Percentiles rank a stretch among this genome's conserved stretches.
phyloP scores from a whole-genome alignment of 805 yeast species.

The Ogataea degrootiae region DNA sequence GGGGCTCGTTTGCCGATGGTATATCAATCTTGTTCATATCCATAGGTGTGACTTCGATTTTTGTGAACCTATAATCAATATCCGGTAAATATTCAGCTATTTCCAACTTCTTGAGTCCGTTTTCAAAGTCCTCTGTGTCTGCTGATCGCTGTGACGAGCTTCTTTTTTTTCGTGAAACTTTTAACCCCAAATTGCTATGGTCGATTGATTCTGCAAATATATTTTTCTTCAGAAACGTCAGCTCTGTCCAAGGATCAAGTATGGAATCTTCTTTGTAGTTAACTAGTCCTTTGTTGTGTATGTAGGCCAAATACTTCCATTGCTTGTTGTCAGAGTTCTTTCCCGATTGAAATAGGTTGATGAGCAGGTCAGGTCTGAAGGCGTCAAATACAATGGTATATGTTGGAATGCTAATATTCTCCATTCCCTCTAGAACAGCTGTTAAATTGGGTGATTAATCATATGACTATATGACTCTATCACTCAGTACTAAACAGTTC shows the following conservation, averaged over 20 bases:
- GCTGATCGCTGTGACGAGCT: too few relatives aligned
- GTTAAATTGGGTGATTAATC: too few relatives aligned
- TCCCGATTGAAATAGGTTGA: slow-evolving; percentile 14
- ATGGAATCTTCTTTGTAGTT: slow-evolving; percentile 16
- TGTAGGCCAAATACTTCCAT: slow-evolving; percentile 11
- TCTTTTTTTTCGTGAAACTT: too few relatives aligned
- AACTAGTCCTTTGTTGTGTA: slow-evolving; percentile 16
- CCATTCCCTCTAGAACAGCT: slow-evolving; percentile 6
- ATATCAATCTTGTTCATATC: slow-evolving; percentile 21
- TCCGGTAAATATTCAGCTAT: slow-evolving; percentile 4
- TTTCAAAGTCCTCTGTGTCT: slow-evolving; percentile 1
- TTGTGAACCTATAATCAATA: slow-evolving; percentile 33
- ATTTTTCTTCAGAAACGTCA: slow-evolving; percentile 14
- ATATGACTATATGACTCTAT: too few relatives aligned
- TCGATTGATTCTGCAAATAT: slow-evolving; percentile 11
- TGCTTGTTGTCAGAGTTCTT: slow-evolving; percentile 10
- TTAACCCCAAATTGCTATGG: too few relatives aligned
- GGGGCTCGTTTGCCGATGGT: slow-evolving; percentile 32
- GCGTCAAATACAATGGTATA: slow-evolving; percentile 27
- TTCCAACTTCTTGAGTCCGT: slow-evolving; percentile 6
- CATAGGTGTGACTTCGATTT: slow-evolving; percentile 28
- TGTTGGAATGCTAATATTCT: slow-evolving; percentile 3
- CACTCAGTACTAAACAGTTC: too few relatives aligned
- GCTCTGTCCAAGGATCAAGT: slow-evolving; percentile 22
- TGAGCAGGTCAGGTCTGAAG: slow-evolving; percentile 21